Base-by-base conservation (phyloP, 2,329 filamentous ascomycete genomes). In the Aspergillus pseudoterreus region DNA sequence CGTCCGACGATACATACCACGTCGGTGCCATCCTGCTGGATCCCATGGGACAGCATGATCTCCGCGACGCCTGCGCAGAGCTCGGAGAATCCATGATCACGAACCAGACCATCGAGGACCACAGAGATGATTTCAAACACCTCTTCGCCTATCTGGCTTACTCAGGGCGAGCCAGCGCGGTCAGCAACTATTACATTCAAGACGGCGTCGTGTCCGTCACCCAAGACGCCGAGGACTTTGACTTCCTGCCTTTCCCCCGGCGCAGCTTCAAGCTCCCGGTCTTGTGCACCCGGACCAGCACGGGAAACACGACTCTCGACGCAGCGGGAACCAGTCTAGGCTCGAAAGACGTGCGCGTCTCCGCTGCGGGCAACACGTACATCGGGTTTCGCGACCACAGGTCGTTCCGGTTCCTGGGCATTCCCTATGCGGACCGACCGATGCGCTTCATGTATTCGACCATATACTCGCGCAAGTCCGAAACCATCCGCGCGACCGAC, bases 381-480 rank as follows among this genome's bases (percentile, higher is more conserved):
- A 58, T 75, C 15, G 79, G 79, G 0, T 80, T 74, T 58, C 71
- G 78, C 10, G 79, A 82, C 57, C 71, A 78, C 57, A 80, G 80
- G 61, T 80, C 67, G 1, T 78, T 77, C 56, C 72, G 73, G 10
- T 78, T 78, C 59, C 60, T 72, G 8, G 75, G 75, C 4, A 74
- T 78, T 22, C 73, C 71, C 1, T 78, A 76, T 54, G 75, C 76
- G 9, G 66, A 70, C 53, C 6, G 53, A 5, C 72, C 73, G 4
- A 57, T 63, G 32, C 69, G 75, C 19, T 78, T 73, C 57, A 63
- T 69, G 47, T 76, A 81, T 64, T 75, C 77, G 3, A 70, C 64
- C 0, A 56, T 74, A 1, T 80, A 78, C 59, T 75, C 70, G 5
- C 62, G 66, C 17, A 76, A 68, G 11, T 75, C 72, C 0, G 66